Base-by-base conservation (phyloP, 495 filamentous ascomycete species). In the Hyaloscypha bicolor region DNA sequence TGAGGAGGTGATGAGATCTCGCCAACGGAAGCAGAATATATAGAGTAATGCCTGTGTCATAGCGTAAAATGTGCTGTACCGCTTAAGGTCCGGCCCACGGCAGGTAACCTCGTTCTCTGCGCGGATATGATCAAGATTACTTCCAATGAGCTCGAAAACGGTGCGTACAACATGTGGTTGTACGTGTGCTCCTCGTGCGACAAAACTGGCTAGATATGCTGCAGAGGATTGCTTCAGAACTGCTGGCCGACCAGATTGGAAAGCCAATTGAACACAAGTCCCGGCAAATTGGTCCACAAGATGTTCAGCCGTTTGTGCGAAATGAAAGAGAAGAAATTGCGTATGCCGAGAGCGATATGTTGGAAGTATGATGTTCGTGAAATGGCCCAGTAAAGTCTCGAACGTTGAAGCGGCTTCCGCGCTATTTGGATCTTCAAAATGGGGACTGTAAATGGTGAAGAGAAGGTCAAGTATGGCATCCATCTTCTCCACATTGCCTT, bases 11-110 rank as follows among this genome's bases (percentile, higher is more conserved):
- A 92, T 89, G 56, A 99, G 80, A 65, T 97, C 94, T 45, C 91
- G 88, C 94, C 94, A 98, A 48, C 96, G 89, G 82, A 97, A 99
- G 81, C 95, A 99, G 82, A 97, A 99, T 60, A 98, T 96, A 80
- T 97, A 96, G 37, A 93, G 82, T 5, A 93, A 73, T 6, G 94
- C 94, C 76, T 98, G 94, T n/a, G 88, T 86, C 53, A 92, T 87
- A 6, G 90, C 88, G 78, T 99, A 98, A 77, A 96, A 97, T 8
- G 91, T 85, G 21, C 86, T 85, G 74, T 93, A 97, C 37, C 88
- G 88, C 53, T 88, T 86, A 31, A 94, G 86, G 77, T 98, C 93
- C 0, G 95, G 94, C 1, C 92, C 93, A 16, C 85, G 88, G 76
- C 93, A 96, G 45, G 77, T 81, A 9, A 76, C 71, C 71, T 96